Percentiles rank a stretch among this genome's conserved stretches.
Evolutionary conservation across 805 yeast species (phyloP).

Genomic region (Candida pini): DNA sequence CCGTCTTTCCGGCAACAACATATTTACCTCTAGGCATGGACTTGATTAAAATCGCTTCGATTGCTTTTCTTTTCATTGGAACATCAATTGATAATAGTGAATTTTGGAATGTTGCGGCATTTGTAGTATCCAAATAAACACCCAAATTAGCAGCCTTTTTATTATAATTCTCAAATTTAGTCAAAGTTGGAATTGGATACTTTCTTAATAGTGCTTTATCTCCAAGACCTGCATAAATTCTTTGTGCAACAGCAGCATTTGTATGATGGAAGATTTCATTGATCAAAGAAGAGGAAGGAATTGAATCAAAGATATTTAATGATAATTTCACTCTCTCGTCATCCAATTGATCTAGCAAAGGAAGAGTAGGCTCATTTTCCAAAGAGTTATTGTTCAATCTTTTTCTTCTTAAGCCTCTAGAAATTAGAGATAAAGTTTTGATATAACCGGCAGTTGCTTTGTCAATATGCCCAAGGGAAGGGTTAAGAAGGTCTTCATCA

Average conservation of each 20-base stretch:
- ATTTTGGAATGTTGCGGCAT: constrained; percentile 63
- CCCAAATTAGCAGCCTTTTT: constrained; percentile 64
- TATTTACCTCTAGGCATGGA: constrained; percentile 83
- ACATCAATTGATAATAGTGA: constrained; percentile 64
- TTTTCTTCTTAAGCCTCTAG: constrained; percentile 65
- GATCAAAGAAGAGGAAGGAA: constrained; percentile 50
- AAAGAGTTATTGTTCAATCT: constrained; percentile 48
- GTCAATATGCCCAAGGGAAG: constrained; percentile 31
- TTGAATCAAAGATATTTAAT: constrained; percentile 65
- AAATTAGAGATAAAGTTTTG: constrained; percentile 56
- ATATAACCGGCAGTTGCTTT: constrained; percentile 59
- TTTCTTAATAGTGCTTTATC: constrained; percentile 80
- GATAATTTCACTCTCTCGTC: constrained; percentile 74
- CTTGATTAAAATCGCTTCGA: constrained; percentile 76
- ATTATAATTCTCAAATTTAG: constrained; percentile 74
- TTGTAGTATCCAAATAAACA: constrained; percentile 64
- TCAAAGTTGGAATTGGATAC: constrained; percentile 77
- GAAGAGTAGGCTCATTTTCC: constrained; percentile 46
- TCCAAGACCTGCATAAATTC: constrained; percentile 68
- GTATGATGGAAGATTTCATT: constrained; percentile 77
- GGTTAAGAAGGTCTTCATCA: constrained; percentile 7
- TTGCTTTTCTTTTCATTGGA: constrained; percentile 57
- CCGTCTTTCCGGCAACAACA: constrained; percentile 81
- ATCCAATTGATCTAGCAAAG: constrained; percentile 74
- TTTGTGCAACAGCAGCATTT: constrained; percentile 81